Evolutionary conservation across 192 early-diverging fungal genomes (phyloP), one percentile per base, ranked within the genome.

Genomic region (Geranomyces variabilis): DNA sequence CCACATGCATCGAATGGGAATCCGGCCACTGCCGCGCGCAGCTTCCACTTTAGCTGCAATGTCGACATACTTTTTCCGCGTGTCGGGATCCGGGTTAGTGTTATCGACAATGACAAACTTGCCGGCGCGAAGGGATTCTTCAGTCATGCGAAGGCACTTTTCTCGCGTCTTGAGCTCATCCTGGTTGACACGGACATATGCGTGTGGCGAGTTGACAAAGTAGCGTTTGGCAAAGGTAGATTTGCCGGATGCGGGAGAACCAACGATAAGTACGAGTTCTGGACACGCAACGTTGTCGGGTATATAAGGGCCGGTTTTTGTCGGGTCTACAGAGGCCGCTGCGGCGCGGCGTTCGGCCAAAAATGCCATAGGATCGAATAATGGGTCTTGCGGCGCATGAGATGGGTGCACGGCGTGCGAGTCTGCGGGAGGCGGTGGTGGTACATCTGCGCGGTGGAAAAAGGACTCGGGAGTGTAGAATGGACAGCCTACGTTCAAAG

Each of bases 401-500:
- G 59, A 64, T 8, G 15, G 60, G 41, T 55, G 70, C 22, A 14
- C 26, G 45, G 46, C 51, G 24, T 53, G 51, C 36, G 36, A 41
- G 10, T 41, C 36, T 48, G 12, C 24, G 3, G 24, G 43, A n/a
- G n/a, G 45, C 0, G 67, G 67, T 29, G 45, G 43, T 47, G 33
- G 41, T 21, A 24, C 46, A 19, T 22, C 34, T 22, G 34, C 64
- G 62, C 15, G 34, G 19, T 82, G 74, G 33, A 86, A 84, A 75
- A 96, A 92, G 45, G 88, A 87, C 45, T 96, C 94, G 1, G 96
- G 95, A 15, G 93, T 92, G 62, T 88, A 86, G 63, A 96, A 98
- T 22, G 71, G 58, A 17, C 96, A 70, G 14, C 83, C 83, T 2
- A 84, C 77, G 63, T 94, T 96, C 55, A 80, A 76, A 1, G 94